Evolutionary conservation across 2,329 filamentous ascomycete species (phyloP).

Genomic region (Fusarium citri): DNA sequence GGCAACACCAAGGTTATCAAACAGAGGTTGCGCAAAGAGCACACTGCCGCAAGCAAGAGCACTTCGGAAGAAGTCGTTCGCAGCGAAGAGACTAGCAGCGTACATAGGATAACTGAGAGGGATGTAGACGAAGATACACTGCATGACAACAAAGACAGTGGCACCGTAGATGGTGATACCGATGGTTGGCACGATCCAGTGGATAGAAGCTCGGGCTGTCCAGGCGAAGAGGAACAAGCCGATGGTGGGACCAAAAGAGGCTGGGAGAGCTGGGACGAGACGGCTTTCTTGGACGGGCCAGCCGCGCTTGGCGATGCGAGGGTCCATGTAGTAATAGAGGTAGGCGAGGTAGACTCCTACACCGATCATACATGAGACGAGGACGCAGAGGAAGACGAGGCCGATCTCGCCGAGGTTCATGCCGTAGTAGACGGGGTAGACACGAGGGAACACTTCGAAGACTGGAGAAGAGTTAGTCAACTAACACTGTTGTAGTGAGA

Average conservation of each 20-base stretch:
- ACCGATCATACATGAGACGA: slow-evolving; percentile 67
- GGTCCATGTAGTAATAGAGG: slow-evolving; percentile 63
- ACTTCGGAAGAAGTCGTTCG: slow-evolving; percentile 69
- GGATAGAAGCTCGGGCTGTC: slow-evolving; percentile 63
- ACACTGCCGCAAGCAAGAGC: slow-evolving; percentile 70
- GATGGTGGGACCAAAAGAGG: slow-evolving; percentile 64
- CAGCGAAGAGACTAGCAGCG: slow-evolving; percentile 69
- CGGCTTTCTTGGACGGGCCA: slow-evolving; percentile 65
- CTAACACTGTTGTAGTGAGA: no score
- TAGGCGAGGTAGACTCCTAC: slow-evolving; percentile 62
- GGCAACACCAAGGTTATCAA: slow-evolving; percentile 68
- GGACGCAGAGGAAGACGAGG: slow-evolving; percentile 70
- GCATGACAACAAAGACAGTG: slow-evolving; percentile 66
- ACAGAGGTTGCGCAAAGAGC: slow-evolving; percentile 70
- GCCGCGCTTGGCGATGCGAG: slow-evolving; percentile 61
- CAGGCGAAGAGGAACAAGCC: slow-evolving; percentile 72
- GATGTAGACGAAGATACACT: slow-evolving; percentile 71
- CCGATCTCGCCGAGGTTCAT: slow-evolving; percentile 70
- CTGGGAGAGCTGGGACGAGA: slow-evolving; percentile 65
- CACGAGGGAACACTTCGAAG: slow-evolving; percentile 75
- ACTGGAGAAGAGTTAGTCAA: slow-evolving; percentile 43
- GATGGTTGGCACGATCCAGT: slow-evolving; percentile 68
- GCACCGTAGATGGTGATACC: slow-evolving; percentile 67
- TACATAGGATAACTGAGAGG: slow-evolving; percentile 67
- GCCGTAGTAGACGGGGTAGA: slow-evolving; percentile 69